A percentile compares a stretch with the other conserved stretches of the same genome.
Conservation (phyloP, 768 basidiomycete genomes). For the Sarcodon aspratus region DNA sequence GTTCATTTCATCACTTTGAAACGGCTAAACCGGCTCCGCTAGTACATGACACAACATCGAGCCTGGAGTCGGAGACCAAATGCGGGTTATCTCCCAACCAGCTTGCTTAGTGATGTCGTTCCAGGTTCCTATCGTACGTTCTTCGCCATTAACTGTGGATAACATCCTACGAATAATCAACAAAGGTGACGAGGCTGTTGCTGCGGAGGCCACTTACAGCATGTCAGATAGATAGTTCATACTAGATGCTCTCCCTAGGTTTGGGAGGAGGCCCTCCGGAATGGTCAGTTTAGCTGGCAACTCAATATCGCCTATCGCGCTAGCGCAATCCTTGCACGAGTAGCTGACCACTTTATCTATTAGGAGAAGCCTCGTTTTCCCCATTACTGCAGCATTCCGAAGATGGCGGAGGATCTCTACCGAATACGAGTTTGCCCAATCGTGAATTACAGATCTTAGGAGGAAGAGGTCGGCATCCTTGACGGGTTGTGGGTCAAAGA, state of each 20-base stretch:
- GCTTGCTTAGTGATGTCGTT: slow-evolving; percentile 9
- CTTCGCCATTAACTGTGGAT: slow-evolving; percentile 16
- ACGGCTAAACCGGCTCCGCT: too few relatives aligned
- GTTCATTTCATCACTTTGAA: too few relatives aligned
- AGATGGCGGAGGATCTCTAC: slow-evolving; percentile 25
- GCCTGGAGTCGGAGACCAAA: too few relatives aligned
- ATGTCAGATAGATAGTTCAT: too few relatives aligned
- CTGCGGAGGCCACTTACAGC: too few relatives aligned
- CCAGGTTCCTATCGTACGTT: slow-evolving; percentile 18
- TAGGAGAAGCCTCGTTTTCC: slow-evolving; percentile 27
- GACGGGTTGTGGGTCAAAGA: slow-evolving; percentile 25
- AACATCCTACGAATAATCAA: slow-evolving; percentile 11
- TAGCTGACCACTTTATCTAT: slow-evolving; percentile 28
- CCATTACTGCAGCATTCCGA: slow-evolving; percentile 19
- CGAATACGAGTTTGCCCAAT: slow-evolving; percentile 24
- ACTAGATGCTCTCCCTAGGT: slow-evolving; percentile 11
- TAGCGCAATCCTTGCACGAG: slow-evolving; percentile 6
- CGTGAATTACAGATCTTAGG: slow-evolving; percentile 24
- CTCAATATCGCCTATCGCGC: slow-evolving; percentile 11
- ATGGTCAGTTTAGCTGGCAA: slow-evolving; percentile 9
- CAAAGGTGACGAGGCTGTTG: too few relatives aligned
- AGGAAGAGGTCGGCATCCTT: slow-evolving; percentile 25
- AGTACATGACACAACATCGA: too few relatives aligned
- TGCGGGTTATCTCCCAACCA: slow-evolving; percentile 17
- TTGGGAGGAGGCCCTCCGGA: slow-evolving; percentile 16